Percentiles rank a stretch among this genome's conserved stretches.
Evolutionary conservation across 2,329 filamentous ascomycete genomes (phyloP).

Genomic region (Metarhizium robertsii): DNA sequence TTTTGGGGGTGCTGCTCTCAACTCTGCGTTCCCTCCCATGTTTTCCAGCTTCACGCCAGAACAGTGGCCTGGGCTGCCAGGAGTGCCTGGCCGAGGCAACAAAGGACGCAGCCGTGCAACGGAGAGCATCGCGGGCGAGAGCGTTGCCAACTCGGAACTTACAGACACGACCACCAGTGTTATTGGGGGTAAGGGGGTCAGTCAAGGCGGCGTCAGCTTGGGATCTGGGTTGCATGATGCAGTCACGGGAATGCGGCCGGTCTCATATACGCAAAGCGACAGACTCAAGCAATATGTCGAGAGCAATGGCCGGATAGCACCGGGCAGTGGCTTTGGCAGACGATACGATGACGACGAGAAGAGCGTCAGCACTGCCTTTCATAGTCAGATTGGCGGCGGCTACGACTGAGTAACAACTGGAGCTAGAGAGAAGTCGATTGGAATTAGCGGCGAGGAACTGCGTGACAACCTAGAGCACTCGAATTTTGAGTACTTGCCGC

Average conservation of each 20-base stretch:
- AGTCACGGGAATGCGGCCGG: conserved; percentile 54
- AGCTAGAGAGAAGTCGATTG: conserved; percentile 1
- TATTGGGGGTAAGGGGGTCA: conserved; percentile 63
- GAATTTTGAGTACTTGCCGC: neutral
- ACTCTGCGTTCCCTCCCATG: conserved; percentile 76
- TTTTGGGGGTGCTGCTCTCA: conserved; percentile 72
- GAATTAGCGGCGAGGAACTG: neutral
- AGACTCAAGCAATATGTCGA: conserved; percentile 93
- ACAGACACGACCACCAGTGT: conserved; percentile 76
- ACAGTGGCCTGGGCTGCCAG: conserved; percentile 74
- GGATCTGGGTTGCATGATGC: conserved; percentile 67
- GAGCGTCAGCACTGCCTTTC: conserved; percentile 93
- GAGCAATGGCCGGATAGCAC: conserved; percentile 61
- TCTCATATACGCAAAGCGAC: conserved; percentile 56
- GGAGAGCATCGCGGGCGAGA: conserved; percentile 82
- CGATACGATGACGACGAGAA: conserved; percentile 85
- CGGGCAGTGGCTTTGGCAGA: conserved; percentile 59
- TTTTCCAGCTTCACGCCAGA: conserved; percentile 88
- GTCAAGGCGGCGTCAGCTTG: conserved; percentile 82
- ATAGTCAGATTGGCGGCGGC: conserved; percentile 74
- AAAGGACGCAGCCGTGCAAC: conserved; percentile 59
- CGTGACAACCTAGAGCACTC: neutral
- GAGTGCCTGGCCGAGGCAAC: conserved; percentile 55
- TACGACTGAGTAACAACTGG: conserved; percentile 35
- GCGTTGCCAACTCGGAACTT: conserved; percentile 81